These are phyloP conservation scores for Wickerhamia fluorescens DNA, from an alignment of 805 yeast species.

Conservation along the genomic window DNA sequence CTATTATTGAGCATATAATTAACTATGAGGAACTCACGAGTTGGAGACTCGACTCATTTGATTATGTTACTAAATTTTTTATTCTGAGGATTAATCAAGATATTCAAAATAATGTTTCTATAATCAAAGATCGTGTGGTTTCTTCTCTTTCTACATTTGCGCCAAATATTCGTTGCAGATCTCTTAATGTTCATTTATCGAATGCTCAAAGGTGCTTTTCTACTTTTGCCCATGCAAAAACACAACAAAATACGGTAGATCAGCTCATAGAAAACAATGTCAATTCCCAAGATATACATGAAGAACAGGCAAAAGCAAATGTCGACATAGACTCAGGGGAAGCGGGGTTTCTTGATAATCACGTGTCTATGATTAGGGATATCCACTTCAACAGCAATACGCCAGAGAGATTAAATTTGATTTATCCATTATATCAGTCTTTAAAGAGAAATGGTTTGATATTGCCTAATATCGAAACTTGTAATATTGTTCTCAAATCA, in stretches of 20 bases:
- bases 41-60: constrained; percentile 2
- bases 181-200: neutral
- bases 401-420: constrained; percentile 20
- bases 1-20: constrained; percentile 7
- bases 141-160: constrained; percentile 14
- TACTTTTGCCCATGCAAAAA: neutral
- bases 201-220: constrained; percentile 7
- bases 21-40: constrained; percentile 2
- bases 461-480: constrained; percentile 45
- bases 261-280: neutral
- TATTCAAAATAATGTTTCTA: constrained; percentile 18
- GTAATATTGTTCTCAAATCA: constrained; percentile 49
- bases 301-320: neutral
- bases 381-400: constrained; percentile 9
- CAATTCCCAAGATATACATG: neutral
- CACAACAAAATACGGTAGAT: neutral
- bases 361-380: constrained; percentile 12
- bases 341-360: constrained; percentile 12
- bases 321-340: constrained; percentile 4
- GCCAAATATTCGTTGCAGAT: neutral
- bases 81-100: constrained; percentile 26
- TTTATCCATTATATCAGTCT: constrained; percentile 37
- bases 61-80: constrained; percentile 14
- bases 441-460: constrained; percentile 28
- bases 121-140: constrained; percentile 13